Base-by-base conservation (phyloP, 108 stramenopile species). In the Craspedostauros australis region DNA sequence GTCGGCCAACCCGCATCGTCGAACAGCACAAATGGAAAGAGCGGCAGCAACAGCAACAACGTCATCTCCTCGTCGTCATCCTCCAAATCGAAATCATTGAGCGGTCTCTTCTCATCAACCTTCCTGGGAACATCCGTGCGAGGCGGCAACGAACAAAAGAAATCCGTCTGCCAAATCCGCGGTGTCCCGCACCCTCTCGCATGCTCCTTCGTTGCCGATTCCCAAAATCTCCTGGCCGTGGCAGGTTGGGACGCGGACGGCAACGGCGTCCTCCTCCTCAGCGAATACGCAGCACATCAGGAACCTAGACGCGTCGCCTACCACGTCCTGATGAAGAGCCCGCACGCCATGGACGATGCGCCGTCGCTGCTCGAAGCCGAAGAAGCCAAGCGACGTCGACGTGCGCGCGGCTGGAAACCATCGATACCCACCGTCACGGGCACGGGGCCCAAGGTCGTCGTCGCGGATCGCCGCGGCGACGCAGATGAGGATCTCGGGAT, bases 221-320 rank as follows among this genome's bases (percentile, higher is more conserved):
- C 68, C 46, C 69, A 79, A 3, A 66, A 77, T 55, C 70, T 82
- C 2, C 60, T 91, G 38, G 79, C 90, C 8, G 80, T 91, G 7
- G 85, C 76, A 6, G 90, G 90, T 16, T 68, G 70, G 65, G 90
- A 91, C 64, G 80, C 80, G 3, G 81, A 84, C 62, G 88, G 85
- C 7, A 91, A 91, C 64, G 90, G 90, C 4, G 84, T 82, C n/a
- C 49, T 91, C 18, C 53, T 87, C 20, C 26, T 91, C 14, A 66
- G 76, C 12, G 85, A 87, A 39, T 91, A 85, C 76, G 70, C 60
- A 14, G 61, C 72, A 8, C 50, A 57, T 28, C 66, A 69, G 38
- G 77, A 79, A 39, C 58, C 77, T 12, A 54, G 64, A 9, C 63
- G 77, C 12, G 53, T 70, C 26, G 72, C 66, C 23, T 79, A 79